Evolutionary conservation across 2,329 filamentous ascomycete genomes (phyloP), one percentile per base, ranked within the genome.

Genomic region (Eutypella sp.): DNA sequence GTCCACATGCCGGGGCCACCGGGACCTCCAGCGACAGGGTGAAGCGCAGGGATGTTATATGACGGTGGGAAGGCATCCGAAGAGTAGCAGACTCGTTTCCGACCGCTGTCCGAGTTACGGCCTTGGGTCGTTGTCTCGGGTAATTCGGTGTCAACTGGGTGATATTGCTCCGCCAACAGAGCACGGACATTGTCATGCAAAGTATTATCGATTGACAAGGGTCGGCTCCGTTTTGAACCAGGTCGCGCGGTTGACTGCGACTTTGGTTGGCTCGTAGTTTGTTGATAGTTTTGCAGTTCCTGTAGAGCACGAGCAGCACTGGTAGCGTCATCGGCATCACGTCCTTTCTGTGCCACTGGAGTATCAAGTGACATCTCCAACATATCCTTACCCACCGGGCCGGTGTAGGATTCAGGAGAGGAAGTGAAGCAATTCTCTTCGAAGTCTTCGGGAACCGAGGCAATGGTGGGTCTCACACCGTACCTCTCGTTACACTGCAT

Each of bases 171-270:
- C 51, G 44, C 63, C 23, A 87, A 68, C 55, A 87, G 71, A 43
- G 82, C 76, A 44, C 83, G 80, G 10, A 87, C 83, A 47, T 84
- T 83, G 48, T 85, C 80, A 58, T 87, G 83, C 8, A 84, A 69
- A n/a, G 71, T 66, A 47, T 73, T 68, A 47, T 86, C 82, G 45
- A 78, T 71, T 13, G 81, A 84, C 7, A 68, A 57, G 13, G 80
- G 74, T 42, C 82, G 73, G 57, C 76, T 78, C 54, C 84, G 77
- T 71, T 87, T 87, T 47, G 68, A 66, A 20, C 73, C 72, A 23
- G 58, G 63, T 41, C 61, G 66, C 24, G 60, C 59, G 15, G 63
- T 65, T 44, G 72, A 57, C 52, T 69, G 55, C 47, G 63, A 47
- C 23, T n/a, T n/a, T n/a, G 55, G 49, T 4, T 47, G 37, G 36